Percentiles rank a stretch among this genome's conserved stretches.
Evolutionary conservation across 768 basidiomycete genomes (phyloP).

Genomic region (Termitomyces sp.): DNA sequence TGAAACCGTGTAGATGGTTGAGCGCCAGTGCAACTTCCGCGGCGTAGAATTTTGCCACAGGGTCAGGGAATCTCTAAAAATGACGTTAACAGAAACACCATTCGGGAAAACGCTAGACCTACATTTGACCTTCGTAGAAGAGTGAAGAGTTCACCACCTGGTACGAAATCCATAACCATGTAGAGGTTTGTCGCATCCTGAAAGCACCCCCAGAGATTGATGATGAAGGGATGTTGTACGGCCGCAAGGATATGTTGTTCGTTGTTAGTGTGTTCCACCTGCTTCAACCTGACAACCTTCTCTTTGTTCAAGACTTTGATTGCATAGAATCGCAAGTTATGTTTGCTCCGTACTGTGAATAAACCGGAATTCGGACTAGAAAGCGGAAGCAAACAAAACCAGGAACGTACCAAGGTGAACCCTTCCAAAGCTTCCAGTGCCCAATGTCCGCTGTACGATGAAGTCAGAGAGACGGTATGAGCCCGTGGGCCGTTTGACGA

Average conservation of each 20-base stretch:
- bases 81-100: conserved; percentile 17
- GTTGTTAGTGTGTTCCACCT: conserved; percentile 96
- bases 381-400: conserved; percentile 10
- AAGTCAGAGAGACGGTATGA: conserved; percentile 75
- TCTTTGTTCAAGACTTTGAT: conserved; percentile 95
- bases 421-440: conserved; percentile 97
- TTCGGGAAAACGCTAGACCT: conserved; percentile 25
- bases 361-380: conserved; percentile 6
- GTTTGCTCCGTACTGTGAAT: conserved; percentile 75
- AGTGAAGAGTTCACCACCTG: conserved; percentile 96
- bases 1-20: conserved; percentile 79
- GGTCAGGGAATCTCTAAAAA: conserved; percentile 87
- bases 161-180: conserved; percentile 97
- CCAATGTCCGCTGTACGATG: conserved; percentile 77
- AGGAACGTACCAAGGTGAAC: conserved; percentile 72
- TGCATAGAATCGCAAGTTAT: conserved; percentile 94
- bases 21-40: conserved; percentile 93
- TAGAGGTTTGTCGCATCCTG: conserved; percentile 92
- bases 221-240: conserved; percentile 89
- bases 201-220: conserved; percentile 95
- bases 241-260: conserved; percentile 84
- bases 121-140: conserved; percentile 88
- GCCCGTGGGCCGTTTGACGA: conserved; percentile 52
- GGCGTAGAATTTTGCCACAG: conserved; percentile 97
- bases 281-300: conserved; percentile 88